These are phyloP conservation scores for Salix arbutifolia DNA, from an alignment of 345 rosid species.

Conservation along the genomic window DNA sequence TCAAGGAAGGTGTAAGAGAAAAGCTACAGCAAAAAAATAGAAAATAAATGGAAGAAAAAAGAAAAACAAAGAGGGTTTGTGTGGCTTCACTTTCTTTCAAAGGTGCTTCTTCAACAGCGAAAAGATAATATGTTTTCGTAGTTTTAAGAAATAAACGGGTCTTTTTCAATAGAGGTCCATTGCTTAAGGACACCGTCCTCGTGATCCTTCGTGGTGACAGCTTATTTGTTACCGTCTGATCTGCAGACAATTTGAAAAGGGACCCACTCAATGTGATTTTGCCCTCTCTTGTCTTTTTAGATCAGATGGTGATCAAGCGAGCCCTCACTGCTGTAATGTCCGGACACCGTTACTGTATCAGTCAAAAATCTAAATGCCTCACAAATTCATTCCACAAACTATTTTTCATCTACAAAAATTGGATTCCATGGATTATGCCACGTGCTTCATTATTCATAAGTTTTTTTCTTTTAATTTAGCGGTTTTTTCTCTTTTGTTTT, in stretches of 20 bases:
- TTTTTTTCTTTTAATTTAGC: too few relatives aligned
- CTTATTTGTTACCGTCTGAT: constrained; percentile 35
- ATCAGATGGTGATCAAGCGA: background rate
- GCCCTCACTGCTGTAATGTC: background rate
- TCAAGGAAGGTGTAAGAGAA: background rate
- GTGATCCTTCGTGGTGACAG: constrained; percentile 41
- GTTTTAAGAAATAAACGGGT: background rate
- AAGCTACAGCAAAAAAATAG: background rate
- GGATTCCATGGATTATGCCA: too few relatives aligned
- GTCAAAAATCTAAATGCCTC: too few relatives aligned
- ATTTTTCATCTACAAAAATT: too few relatives aligned
- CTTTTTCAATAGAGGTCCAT: background rate
- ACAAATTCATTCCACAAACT: too few relatives aligned
- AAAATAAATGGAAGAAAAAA: background rate
- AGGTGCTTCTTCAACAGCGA: background rate
- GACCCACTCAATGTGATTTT: constrained; percentile 27
- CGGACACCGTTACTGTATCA: background rate
- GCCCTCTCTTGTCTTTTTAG: constrained; percentile 7
- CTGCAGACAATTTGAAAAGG: constrained; percentile 15
- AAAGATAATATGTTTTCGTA: background rate
- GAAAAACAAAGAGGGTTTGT: constrained; percentile 18
- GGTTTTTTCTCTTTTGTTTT: too few relatives aligned
- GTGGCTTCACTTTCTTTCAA: background rate
- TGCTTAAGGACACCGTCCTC: constrained; percentile 30
- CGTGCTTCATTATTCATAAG: too few relatives aligned